Evolutionary conservation across 2,329 filamentous ascomycete species (phyloP), one percentile per base, ranked within the genome.

Genomic region (Xylariaceae sp.): DNA sequence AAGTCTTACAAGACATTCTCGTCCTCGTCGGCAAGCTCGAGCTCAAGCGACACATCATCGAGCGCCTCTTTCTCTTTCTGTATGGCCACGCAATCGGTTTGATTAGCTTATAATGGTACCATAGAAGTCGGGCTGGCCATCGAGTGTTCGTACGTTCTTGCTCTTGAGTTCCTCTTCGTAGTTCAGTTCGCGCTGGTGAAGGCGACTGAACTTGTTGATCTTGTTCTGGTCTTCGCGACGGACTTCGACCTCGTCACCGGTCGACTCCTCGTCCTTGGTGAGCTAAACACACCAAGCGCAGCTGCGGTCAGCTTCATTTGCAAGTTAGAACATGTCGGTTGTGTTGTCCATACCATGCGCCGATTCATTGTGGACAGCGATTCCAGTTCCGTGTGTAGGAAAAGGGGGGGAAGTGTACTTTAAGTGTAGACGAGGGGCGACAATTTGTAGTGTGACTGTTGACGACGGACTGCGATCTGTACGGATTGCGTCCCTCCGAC

Each of bases 1-100:
- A 5, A 34, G 49, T 78, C 87, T 73, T 82, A 97, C 89, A 90
- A 92, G 18, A 99, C 87, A 70, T 89, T 86, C 56, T 96, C 92
- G 68, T 97, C 93, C 74, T 99, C 94, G 73, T 97, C 93, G 55
- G 91, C 90, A 15, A 99, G 85, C 76, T 99, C 94, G 51, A 99
- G 82, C 74, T 99, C 94, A 56, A 82, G 90, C 1, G 88, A 88
- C 57, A 99, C 83, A 74, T 99, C 94, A 73, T 97, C 92, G 2
- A 97, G 84, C 72, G 97, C 94, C 75, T 99, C 94, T 77, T 97
- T 97, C 75, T 97, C 93, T 79, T 97, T 97, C 93, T 97, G 71
- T 57, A 66, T 13, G 11, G 50, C 56, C 52, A 44, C 58, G 55
- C 47, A 9, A 52, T 58, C 51, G 56, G 62, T 70, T 70, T 70